Evolutionary conservation across 495 filamentous ascomycete genomes (phyloP).

Genomic region (Physcia stellaris): DNA sequence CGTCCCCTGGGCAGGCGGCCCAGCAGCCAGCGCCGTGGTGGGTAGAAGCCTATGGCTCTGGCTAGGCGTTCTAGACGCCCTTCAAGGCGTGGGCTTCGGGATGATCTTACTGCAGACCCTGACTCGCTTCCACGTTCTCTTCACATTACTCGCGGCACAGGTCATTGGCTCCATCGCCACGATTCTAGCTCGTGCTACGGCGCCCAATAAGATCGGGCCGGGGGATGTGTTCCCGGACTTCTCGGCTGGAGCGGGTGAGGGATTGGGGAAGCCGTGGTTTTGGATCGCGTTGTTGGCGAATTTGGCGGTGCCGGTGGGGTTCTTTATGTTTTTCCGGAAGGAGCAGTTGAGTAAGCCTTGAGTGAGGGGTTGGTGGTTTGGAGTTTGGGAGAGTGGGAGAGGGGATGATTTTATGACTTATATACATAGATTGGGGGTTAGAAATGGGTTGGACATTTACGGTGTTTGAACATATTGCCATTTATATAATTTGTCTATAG

Average conservation of each 20-base stretch:
- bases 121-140: constrained; percentile 44
- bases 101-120: constrained; percentile 52
- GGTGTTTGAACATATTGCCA: too few species aligned
- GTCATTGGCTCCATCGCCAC: constrained; percentile 41
- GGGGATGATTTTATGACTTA: too few species aligned
- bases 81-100: constrained; percentile 48
- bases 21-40: constrained; percentile 35
- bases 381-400: too few species aligned
- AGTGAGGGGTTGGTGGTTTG: too few species aligned
- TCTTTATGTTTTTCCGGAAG: constrained; percentile 48
- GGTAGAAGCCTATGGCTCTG: constrained; percentile 49
- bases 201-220: constrained; percentile 44
- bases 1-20: constrained; percentile 42
- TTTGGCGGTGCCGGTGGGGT: constrained; percentile 46
- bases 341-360: constrained; percentile 51
- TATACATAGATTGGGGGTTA: too few species aligned
- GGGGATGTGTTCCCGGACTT: constrained; percentile 51
- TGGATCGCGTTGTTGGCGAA: constrained; percentile 53
- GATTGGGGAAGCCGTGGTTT: constrained; percentile 46
- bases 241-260: constrained; percentile 23
- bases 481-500: too few species aligned
- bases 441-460: too few species aligned
- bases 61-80: constrained; percentile 48
- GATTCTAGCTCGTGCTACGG: constrained; percentile 42
- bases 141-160: constrained; percentile 42